These are phyloP conservation scores for Russula earlei DNA, from an alignment of 768 basidiomycete genomes.

Conservation along the genomic window DNA sequence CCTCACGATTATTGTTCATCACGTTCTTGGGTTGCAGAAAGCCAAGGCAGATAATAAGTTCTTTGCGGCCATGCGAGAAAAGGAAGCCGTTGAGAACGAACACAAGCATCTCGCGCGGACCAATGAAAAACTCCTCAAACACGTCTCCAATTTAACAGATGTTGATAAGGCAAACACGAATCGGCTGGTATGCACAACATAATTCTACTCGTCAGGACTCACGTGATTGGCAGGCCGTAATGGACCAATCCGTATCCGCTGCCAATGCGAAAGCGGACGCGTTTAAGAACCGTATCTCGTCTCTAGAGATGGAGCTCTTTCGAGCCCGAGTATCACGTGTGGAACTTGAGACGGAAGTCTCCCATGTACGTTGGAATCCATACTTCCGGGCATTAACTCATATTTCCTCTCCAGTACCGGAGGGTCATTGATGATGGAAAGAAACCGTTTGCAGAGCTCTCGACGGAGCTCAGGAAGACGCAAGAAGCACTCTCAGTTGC, in stretches of 20 bases:
- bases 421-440: background rate
- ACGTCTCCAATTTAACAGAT: constrained; percentile 57
- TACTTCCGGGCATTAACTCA: background rate
- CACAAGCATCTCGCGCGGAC: constrained; percentile 52
- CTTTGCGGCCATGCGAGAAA: constrained; percentile 81
- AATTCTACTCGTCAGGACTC: background rate
- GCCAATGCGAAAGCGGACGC: background rate
- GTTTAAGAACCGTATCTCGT: background rate
- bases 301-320: background rate
- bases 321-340: constrained; percentile 5
- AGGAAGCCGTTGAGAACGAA: constrained; percentile 73
- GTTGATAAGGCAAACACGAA: constrained; percentile 47
- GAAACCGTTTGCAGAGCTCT: background rate
- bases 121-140: constrained; percentile 49
- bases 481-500: background rate
- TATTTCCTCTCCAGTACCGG: background rate
- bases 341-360: background rate
- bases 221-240: constrained; percentile 4
- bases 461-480: background rate
- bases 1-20: background rate
- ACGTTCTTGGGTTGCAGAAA: constrained; percentile 45
- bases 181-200: constrained; percentile 46
- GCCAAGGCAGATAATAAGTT: constrained; percentile 95
- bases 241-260: constrained; percentile 9
- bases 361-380: background rate